Base-by-base conservation (phyloP, 805 yeast genomes). In the Ogataea pilisensis region DNA sequence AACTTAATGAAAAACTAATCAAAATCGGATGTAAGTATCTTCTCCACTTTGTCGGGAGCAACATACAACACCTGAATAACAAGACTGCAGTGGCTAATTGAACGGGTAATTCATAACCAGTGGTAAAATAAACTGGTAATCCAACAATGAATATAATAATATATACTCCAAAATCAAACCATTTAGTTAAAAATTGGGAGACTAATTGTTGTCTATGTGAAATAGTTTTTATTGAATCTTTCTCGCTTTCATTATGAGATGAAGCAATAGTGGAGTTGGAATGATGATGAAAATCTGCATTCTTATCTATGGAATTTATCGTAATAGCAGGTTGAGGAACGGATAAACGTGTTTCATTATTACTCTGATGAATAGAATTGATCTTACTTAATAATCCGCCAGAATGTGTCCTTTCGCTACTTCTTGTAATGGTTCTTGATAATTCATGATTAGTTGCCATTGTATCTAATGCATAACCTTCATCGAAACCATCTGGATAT, bases 21-120 rank as follows among this genome's bases (percentile, higher is more conserved):
- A 85, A 63, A 26, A 85, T 83, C 0, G 95, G 95, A 54, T 85
- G 93, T 13, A 84, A 68, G 37, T 66, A 73, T 55, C 63, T 71
- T 55, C 69, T 72, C 63, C 53, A 73, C 43, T 52, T 67, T 19
- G 65, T 76, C 51, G 79, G 81, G 29, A 69, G 48, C 11, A 61
- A 43, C 49, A 65, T 71, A 17, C 75, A 65, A 18, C 71, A 60
- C 44, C 73, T 70, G 57, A 80, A 85, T 18, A 79, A 64, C 30
- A 79, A 48, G 3, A 84, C 73, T 1, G 85, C 76, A 27, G 81
- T 63, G 17, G 80, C 72, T 38, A 83, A 58, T 40, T 85, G 89
- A 42, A 80, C 73, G 8, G 81, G 79, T 58, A 84, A 63, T 43
- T 77, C 73, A 37, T 78, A 74, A 43, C 76, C 75, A 14, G 76